These are phyloP conservation scores for Pyrus hybrid DNA, from an alignment of 331 rosid genomes.

Conservation along the genomic window DNA sequence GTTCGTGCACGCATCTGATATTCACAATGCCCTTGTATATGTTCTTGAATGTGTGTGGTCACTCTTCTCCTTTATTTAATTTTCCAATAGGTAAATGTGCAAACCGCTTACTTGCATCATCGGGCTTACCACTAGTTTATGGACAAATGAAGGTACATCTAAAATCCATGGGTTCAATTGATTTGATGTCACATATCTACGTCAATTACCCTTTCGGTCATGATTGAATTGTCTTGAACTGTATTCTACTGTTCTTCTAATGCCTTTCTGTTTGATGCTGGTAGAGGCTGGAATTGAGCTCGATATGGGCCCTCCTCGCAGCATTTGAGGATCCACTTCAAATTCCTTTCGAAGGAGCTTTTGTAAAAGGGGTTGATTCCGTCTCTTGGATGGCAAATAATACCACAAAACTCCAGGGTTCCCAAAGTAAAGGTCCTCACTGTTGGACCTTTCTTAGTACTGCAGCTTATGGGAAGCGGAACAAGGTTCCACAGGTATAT, in stretches of 20 bases:
- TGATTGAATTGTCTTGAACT: not conserved
- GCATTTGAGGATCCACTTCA: conserved; percentile 90
- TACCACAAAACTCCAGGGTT: conserved; percentile 52
- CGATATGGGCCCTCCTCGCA: conserved; percentile 96
- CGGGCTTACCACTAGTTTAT: conserved; percentile 79
- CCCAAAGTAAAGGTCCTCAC: conserved; percentile 50
- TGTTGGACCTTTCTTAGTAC: conserved; percentile 95
- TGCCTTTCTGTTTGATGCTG: conserved; percentile 15
- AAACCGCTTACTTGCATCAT: conserved; percentile 78
- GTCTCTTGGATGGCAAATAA: conserved; percentile 94
- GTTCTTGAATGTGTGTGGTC: not conserved
- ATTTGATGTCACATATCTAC: conserved; percentile 7
- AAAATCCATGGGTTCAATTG: conserved; percentile 1
- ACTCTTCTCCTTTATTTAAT: not conserved
- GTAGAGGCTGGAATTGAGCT: conserved; percentile 85
- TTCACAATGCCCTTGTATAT: not conserved
- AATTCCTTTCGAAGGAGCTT: conserved; percentile 87
- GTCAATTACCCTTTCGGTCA: not conserved
- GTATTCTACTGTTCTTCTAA: not conserved
- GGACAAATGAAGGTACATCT: conserved; percentile 79
- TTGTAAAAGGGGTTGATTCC: conserved; percentile 80
- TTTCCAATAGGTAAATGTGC: conserved; percentile 79
- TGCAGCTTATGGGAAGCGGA: conserved; percentile 69
- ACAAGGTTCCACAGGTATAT: conserved; percentile 93
- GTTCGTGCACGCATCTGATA: not conserved